phyloP scores from a whole-genome alignment of 2,329 filamentous ascomycete genomes.

The Trichophyton rubrum region DNA sequence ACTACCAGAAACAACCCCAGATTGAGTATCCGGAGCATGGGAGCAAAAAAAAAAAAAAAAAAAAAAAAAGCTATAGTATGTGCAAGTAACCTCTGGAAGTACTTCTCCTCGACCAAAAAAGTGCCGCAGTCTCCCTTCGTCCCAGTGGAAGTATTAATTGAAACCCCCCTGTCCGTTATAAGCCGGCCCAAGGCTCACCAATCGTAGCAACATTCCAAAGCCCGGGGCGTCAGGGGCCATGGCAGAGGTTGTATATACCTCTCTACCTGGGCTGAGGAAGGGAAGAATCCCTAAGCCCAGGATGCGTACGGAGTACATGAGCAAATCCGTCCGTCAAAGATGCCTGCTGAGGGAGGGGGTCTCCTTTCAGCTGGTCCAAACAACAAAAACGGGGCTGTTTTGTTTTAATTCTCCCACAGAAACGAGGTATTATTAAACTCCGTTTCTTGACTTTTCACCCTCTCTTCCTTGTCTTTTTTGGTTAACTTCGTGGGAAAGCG shows the following conservation, averaged over 20 bases:
- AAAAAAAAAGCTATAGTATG: too few species aligned
- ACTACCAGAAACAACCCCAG: conserved; percentile 1
- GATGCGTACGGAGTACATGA: not conserved
- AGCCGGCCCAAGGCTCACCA: not conserved
- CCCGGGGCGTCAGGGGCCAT: not conserved
- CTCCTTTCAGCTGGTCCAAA: not conserved
- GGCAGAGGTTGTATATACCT: not conserved
- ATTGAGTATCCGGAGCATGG: not conserved
- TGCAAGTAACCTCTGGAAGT: too few species aligned
- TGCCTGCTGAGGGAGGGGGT: not conserved
- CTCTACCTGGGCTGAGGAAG: not conserved
- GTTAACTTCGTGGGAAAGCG: not conserved
- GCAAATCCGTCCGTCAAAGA: not conserved
- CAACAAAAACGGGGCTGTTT: not conserved
- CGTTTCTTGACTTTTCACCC: not conserved
- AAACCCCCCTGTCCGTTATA: not conserved
- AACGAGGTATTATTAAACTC: not conserved
- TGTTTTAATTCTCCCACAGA: not conserved
- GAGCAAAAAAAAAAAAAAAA: not conserved
- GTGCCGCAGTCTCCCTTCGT: not conserved
- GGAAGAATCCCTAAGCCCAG: not conserved
- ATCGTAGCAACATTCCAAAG: not conserved
- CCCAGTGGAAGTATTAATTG: not conserved
- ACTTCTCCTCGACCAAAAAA: too few species aligned
- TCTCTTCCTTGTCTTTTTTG: not conserved